Base-by-base conservation (phyloP, 768 basidiomycete species). In the Amanita subjunquillea region DNA sequence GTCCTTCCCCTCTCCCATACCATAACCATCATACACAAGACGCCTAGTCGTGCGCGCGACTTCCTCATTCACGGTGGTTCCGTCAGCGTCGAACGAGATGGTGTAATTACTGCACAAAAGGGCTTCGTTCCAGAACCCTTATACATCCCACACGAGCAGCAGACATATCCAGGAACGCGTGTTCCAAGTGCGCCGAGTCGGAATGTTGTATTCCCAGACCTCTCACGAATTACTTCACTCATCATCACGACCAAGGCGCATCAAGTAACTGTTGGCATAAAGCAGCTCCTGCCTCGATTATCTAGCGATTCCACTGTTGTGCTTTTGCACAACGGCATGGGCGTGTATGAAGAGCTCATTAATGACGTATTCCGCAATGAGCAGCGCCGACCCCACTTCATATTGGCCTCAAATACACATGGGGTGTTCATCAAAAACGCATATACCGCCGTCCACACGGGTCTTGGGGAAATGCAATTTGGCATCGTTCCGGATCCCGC, bases 321-420 rank as follows among this genome's bases (percentile, higher is more conserved):
- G 2, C 77, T 99, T n/a, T 67, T 97, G 50, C 90, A 95, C 62
- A 95, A 95, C 63, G 95, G 95, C 23, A 88, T 96, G 83, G 95
- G 92, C 9, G 70, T 94, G 7, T 89, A 91, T 65, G 94, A 98
- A 58, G 70, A 80, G 55, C 74, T 96, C 45, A 64, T 90, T 15
- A 61, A 68, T 5, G 59, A 75, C 5, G 59, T 91, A 40, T 98
- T 92, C 65, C 83, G 76, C 17, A 85, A 92, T 63, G 76, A 83
- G 22, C 64, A 72, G 32, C 71, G 73, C 27, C 80, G 94, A 36
- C 94, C 94, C 10, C 83, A 88, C 60, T 91, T 98, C 63, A 77
- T 98, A 57, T 68, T 95, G 50, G 84, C 85, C 12, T 80, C 82
- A 25, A 93, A 87, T 56, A 86, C 83, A 1, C 91, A 95, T 59